Conservation (phyloP, 1,139 yeast species). For the Sugiyamaella xylanicola region DNA sequence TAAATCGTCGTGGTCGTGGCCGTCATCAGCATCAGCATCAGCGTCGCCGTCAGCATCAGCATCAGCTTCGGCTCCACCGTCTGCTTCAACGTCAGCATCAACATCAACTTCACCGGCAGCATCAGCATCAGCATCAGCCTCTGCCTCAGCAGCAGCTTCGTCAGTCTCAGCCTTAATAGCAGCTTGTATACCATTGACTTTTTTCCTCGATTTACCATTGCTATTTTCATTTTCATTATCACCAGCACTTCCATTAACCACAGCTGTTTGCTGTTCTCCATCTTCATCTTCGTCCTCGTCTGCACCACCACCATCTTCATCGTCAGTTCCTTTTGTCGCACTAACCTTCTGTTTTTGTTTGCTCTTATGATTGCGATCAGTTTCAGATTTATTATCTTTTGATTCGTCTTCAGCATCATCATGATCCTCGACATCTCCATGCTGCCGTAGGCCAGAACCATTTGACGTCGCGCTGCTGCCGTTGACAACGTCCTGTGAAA, state of each 20-base stretch:
- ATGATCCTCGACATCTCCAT: background rate
- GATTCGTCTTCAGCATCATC: no score
- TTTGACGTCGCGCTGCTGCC: no score
- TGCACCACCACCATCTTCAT: constrained; percentile 3
- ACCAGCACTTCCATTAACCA: constrained; percentile 1
- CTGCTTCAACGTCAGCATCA: constrained; percentile 28
- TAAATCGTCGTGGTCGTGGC: constrained; percentile 29
- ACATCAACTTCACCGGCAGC: constrained; percentile 1
- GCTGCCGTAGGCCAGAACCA: background rate
- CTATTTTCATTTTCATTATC: constrained; percentile 9
- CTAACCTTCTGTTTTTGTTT: no score
- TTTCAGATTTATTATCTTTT: background rate
- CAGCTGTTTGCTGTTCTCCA: constrained; percentile 15
- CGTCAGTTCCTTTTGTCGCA: no score
- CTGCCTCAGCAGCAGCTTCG: constrained; percentile 16
- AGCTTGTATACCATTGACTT: no score
- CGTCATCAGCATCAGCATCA: constrained; percentile 22
- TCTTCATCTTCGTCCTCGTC: background rate
- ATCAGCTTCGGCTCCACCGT: constrained; percentile 30
- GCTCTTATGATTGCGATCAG: no score
- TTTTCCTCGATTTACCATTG: no score
- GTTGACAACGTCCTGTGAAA: background rate
- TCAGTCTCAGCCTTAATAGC: constrained; percentile 1
- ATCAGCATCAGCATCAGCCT: constrained; percentile 19
- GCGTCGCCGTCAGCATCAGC: constrained; percentile 28